Conservation (phyloP, 192 early-diverging fungal species). For the Gorgonomyces haynaldii region DNA sequence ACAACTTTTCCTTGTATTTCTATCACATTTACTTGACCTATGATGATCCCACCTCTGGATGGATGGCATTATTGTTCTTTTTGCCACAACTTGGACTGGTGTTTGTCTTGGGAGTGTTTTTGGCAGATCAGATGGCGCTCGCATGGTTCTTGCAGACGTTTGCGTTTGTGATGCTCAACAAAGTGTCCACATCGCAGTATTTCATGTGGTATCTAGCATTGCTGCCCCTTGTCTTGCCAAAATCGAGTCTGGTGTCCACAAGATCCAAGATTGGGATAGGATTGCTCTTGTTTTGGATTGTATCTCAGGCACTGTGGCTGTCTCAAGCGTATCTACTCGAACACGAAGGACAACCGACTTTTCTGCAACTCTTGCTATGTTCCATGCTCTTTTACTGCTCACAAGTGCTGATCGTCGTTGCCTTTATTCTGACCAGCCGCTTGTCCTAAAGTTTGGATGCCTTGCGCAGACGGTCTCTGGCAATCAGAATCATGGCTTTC, state of each 20-base stretch:
- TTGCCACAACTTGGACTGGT: constrained; percentile 70
- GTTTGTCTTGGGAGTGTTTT: constrained; percentile 41
- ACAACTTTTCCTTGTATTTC: constrained; percentile 98
- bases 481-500: constrained; percentile 8
- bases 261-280: constrained; percentile 29
- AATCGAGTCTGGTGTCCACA: constrained; percentile 33
- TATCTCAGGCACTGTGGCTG: constrained; percentile 69
- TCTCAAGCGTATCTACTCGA: constrained; percentile 77
- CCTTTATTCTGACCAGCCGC: constrained; percentile 20
- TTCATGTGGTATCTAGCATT: constrained; percentile 99
- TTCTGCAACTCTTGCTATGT: constrained; percentile 59
- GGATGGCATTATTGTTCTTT: constrained; percentile 42
- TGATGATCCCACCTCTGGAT: constrained; percentile 28
- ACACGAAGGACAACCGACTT: constrained; percentile 77
- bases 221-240: constrained; percentile 74
- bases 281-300: constrained; percentile 58
- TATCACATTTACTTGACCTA: constrained; percentile 79
- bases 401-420: constrained; percentile 62
- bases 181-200: constrained; percentile 95
- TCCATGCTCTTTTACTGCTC: constrained; percentile 57
- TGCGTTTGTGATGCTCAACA: constrained; percentile 92
- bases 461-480: constrained; percentile 7
- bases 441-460: too few relatives aligned
- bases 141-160: constrained; percentile 89
- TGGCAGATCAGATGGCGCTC: constrained; percentile 66